phyloP scores from a whole-genome alignment of 164 flowering plant genomes.

The Malania oleifera region DNA sequence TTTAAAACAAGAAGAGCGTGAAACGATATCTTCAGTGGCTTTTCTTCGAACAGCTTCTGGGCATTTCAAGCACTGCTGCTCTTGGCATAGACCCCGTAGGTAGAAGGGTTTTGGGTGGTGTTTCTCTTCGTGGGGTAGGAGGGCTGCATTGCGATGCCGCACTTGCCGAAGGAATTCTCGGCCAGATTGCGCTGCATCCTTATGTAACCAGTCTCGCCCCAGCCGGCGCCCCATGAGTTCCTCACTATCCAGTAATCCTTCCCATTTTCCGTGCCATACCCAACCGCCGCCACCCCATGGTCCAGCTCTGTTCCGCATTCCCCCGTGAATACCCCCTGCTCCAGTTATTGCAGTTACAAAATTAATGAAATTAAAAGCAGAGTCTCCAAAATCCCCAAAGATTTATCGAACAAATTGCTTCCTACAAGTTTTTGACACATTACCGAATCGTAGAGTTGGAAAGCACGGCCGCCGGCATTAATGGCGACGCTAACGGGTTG shows the following conservation, averaged over 20 bases:
- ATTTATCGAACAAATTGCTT: neutral
- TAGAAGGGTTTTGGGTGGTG: conserved; percentile 20
- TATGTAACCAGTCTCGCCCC: conserved; percentile 79
- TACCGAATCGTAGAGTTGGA: conserved; percentile 76
- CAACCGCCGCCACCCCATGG: conserved; percentile 72
- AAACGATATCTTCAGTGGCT: too few species aligned
- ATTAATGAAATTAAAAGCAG: too few species aligned
- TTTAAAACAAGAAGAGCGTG: too few species aligned
- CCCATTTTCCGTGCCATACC: conserved; percentile 71
- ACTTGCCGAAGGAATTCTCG: conserved; percentile 36
- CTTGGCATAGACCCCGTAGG: neutral
- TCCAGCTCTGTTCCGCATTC: conserved; percentile 58
- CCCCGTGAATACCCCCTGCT: conserved; percentile 74
- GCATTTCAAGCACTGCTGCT: conserved; percentile 23
- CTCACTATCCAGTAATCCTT: conserved; percentile 73
- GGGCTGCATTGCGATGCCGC: conserved; percentile 70
- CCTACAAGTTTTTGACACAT: conserved; percentile 9
- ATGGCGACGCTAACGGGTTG: conserved; percentile 90
- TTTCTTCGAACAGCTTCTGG: too few species aligned
- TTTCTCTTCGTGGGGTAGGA: conserved; percentile 68
- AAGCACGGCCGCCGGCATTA: conserved; percentile 71
- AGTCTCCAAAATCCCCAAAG: neutral
- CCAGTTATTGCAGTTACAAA: too few species aligned
- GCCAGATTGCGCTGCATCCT: conserved; percentile 50
- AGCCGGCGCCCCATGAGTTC: conserved; percentile 75